phyloP scores from a whole-genome alignment of 305 asterid species.

The Solanum hybrid region DNA sequence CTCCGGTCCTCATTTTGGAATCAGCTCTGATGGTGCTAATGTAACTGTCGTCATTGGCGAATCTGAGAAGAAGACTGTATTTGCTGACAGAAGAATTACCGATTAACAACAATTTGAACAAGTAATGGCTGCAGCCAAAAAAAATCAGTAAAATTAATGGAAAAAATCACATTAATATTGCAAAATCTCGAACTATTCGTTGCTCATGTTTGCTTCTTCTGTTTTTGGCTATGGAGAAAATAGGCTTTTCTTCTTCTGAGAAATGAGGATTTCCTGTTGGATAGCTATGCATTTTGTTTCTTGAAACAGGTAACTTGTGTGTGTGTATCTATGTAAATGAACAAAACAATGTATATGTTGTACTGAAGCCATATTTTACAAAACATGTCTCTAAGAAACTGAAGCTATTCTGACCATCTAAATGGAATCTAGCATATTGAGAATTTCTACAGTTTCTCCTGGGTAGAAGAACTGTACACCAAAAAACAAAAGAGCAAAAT shows the following conservation, averaged over 20 bases:
- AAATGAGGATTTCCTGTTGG: neutral
- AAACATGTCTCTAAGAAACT: neutral
- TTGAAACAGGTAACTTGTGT: neutral
- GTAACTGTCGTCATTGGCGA: slow-evolving; percentile 84
- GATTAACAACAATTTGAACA: slow-evolving; percentile 81
- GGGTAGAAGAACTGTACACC: neutral
- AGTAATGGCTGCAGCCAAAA: slow-evolving; percentile 44
- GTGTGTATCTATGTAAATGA: neutral
- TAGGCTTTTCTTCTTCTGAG: neutral
- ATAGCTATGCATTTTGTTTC: neutral
- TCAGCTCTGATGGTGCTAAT: slow-evolving; percentile 91
- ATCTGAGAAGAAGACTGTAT: slow-evolving; percentile 85
- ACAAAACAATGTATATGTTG: neutral
- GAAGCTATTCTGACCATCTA: neutral
- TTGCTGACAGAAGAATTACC: slow-evolving; percentile 91
- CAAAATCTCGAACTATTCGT: neutral
- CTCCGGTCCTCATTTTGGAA: slow-evolving; percentile 84
- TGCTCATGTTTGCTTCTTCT: neutral
- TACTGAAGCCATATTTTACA: neutral
- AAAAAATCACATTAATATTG: neutral
- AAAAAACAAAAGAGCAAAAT: neutral
- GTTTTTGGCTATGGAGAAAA: neutral
- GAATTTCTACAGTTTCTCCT: neutral
- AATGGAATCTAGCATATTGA: neutral
- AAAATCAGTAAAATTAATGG: neutral